Conservation (phyloP, 352 stramenopile species). For the Phytopythium cucurbitacearum region DNA sequence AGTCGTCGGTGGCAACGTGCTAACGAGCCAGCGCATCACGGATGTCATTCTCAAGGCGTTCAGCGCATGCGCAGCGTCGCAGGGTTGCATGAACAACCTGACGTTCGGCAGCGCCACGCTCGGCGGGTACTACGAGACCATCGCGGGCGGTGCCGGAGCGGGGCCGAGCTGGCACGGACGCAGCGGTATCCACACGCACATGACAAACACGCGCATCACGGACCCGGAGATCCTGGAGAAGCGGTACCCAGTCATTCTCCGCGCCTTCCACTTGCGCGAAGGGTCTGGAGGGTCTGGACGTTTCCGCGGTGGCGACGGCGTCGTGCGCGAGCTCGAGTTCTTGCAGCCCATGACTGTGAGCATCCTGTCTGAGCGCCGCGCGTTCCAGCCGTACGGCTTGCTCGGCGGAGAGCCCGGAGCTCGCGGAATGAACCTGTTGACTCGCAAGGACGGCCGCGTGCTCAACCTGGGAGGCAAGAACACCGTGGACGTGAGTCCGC, state of each 20-base stretch:
- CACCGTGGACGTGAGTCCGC: constrained; percentile 89
- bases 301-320: constrained; percentile 93
- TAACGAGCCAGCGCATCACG: constrained; percentile 97
- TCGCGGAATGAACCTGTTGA: constrained; percentile 93
- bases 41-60: constrained; percentile 98
- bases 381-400: constrained; percentile 95
- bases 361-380: constrained; percentile 96
- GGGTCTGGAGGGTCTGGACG: constrained; percentile 89
- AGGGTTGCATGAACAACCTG: constrained; percentile 99
- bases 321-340: constrained; percentile 96
- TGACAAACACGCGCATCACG: constrained; percentile 99
- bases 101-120: constrained; percentile 96
- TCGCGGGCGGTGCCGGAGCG: constrained; percentile 95
- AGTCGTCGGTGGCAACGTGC: constrained; percentile 98
- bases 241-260: constrained; percentile 90
- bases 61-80: constrained; percentile 93
- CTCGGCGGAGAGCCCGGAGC: constrained; percentile 87
- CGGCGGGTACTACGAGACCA: constrained; percentile 99
- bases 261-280: constrained; percentile 79
- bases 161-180: constrained; percentile 95
- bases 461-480: constrained; percentile 91
- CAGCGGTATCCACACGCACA: constrained; percentile 98
- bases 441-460: constrained; percentile 55
- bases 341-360: constrained; percentile 93
- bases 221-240: constrained; percentile 99